These are phyloP conservation scores for Melanogaster broomeanus DNA, from an alignment of 768 basidiomycete genomes.

Conservation along the genomic window DNA sequence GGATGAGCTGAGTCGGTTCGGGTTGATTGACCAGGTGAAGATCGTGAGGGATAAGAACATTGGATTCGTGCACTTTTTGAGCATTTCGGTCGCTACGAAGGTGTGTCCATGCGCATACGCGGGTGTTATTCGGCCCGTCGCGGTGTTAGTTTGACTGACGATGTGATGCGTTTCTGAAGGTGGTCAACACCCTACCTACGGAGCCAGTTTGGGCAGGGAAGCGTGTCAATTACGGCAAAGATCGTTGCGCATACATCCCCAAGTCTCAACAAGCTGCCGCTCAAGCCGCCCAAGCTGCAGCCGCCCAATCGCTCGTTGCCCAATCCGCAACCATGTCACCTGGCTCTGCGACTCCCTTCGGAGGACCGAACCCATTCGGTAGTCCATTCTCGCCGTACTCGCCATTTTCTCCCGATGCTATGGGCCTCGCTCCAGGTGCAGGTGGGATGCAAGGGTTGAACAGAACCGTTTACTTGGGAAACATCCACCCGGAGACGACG, in stretches of 20 bases:
- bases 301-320: slow-evolving; percentile 67
- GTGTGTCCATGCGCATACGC: slow-evolving; percentile 41
- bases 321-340: slow-evolving; percentile 47
- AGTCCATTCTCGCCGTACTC: slow-evolving; percentile 49
- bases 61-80: slow-evolving; percentile 97
- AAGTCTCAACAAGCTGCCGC: slow-evolving; percentile 92
- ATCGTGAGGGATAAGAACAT: slow-evolving; percentile 99
- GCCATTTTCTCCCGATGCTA: slow-evolving; percentile 48
- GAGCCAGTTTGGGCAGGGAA: slow-evolving; percentile 95
- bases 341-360: slow-evolving; percentile 30
- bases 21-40: slow-evolving; percentile 98
- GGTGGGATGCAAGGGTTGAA: slow-evolving; percentile 66
- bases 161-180: slow-evolving; percentile 45
- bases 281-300: slow-evolving; percentile 84
- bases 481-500: slow-evolving; percentile 95
- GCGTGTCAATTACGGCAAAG: slow-evolving; percentile 97
- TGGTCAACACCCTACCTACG: slow-evolving; percentile 89
- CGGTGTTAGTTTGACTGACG: neutral
- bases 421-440: slow-evolving; percentile 28
- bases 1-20: slow-evolving; percentile 90
- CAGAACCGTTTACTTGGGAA: slow-evolving; percentile 92
- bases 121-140: slow-evolving; percentile 4
- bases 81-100: slow-evolving; percentile 94
- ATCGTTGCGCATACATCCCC: slow-evolving; percentile 96
- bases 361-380: slow-evolving; percentile 30